Evolutionary conservation across 768 basidiomycete species (phyloP).

Genomic region (Amanita subjunquillea): DNA sequence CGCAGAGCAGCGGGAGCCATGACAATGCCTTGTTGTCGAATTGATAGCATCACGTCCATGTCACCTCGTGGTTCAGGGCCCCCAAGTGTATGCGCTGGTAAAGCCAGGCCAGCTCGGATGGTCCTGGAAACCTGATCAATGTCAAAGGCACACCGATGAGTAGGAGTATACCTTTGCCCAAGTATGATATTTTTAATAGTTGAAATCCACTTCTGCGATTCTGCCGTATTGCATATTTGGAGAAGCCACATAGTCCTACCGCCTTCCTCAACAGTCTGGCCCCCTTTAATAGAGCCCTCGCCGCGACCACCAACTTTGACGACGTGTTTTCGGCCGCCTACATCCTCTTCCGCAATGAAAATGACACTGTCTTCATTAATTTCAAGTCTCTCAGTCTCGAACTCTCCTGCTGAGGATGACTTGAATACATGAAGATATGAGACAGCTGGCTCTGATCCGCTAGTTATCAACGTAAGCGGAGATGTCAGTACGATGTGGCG

Average conservation of each 20-base stretch:
- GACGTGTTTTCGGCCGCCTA: constrained; percentile 37
- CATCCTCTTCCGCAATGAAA: constrained; percentile 56
- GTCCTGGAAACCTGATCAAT: constrained; percentile 33
- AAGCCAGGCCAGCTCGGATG: constrained; percentile 55
- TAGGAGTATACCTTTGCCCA: constrained; percentile 46
- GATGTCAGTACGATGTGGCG: constrained; percentile 53
- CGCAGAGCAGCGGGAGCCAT: constrained; percentile 21
- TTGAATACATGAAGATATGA: constrained; percentile 74
- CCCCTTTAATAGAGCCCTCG: constrained; percentile 36
- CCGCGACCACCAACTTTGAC: constrained; percentile 62
- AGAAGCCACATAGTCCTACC: constrained; percentile 60
- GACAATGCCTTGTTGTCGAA: constrained; percentile 57
- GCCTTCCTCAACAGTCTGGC: constrained; percentile 34
- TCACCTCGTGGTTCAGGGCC: constrained; percentile 64
- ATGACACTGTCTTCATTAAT: constrained; percentile 72
- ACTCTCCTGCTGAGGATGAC: constrained; percentile 42
- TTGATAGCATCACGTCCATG: constrained; percentile 76
- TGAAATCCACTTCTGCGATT: constrained; percentile 70
- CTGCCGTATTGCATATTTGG: constrained; percentile 48
- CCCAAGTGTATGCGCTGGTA: constrained; percentile 27
- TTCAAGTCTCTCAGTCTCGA: constrained; percentile 63
- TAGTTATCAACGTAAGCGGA: constrained; percentile 27
- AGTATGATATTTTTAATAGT: constrained; percentile 66
- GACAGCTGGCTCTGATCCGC: constrained; percentile 25
- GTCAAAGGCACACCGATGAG: neutral